Evolutionary conservation across 306 rosid species (phyloP), one percentile per base, ranked within the genome.

Genomic region (Crataegus laevigata): DNA sequence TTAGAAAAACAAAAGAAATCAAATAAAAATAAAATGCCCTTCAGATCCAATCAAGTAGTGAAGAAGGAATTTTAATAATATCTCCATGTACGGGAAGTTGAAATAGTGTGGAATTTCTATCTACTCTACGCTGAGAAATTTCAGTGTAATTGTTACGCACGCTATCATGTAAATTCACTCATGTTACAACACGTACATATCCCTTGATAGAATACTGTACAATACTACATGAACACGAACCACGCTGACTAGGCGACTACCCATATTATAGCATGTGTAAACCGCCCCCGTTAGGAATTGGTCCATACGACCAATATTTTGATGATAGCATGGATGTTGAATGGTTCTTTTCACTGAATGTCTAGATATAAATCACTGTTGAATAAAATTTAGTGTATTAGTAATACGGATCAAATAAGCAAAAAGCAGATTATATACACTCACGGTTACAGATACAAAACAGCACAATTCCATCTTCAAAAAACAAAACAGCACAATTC

Each of bases 401-500:
- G 66, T 71, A 55, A 25, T 28, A 15, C 21, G 30, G n/a, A 72
- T 38, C 24, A 12, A 17, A 38, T 57, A 22, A 38, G 55, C 30
- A 59, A 40, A 34, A 24, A 61, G 42, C 77, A 73, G 77, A 73
- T 40, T 60, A 36, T 73, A 60, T 75, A 57, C 71, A 59, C 21
- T 13, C 50, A 40, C 24, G 40, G 68, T 66, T 67, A 71, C 38
- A 66, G 42, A 73, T 67, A 59, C 77, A 74, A 66, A 64, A 76
- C 30, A 26, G 62, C 75, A 83, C 51, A 75, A 76, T 74, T 66
- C 68, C n/a, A n/a, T n/a, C n/a, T n/a, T n/a, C n/a, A n/a, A n/a
- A n/a, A n/a, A n/a, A 59, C 77, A 74, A 66, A 64, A 76, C 30
- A 26, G 62, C 75, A 83, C 51, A 75, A 76, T 74, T 66, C 68